Evolutionary conservation across 768 basidiomycete species (phyloP), one percentile per base, ranked within the genome.

Genomic region (Suillus brevipes): DNA sequence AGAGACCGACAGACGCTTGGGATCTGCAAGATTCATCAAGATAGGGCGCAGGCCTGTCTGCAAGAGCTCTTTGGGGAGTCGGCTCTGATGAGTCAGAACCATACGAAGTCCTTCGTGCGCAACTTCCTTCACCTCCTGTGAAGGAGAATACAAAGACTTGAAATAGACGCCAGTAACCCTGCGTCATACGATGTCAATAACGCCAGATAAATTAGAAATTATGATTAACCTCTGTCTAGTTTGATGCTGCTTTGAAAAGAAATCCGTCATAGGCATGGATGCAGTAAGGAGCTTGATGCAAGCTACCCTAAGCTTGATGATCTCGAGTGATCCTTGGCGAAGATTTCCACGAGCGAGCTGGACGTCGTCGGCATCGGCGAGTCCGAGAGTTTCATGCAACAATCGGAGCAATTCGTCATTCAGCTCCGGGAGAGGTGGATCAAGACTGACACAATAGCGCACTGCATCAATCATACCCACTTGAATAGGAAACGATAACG

Each of bases 401-500:
- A 98, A 84, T 18, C 97, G 89, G 58, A 95, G 81, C 56, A 98
- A 86, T 75, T 98, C 95, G 52, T 98, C 97, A 67, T 94, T 94
- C 47, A 95, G 81, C 69, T 97, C 95, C 2, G 95, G 89, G 31
- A 99, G 84, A 0, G 94, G 92, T 12, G 97, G 96, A 34, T 92
- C 86, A 40, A 98, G 81, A 64, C 87, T 91, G 66, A 99, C 87
- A 74, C 94, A 94, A 75, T 95, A 99, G 12, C 96, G 91, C 65
- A 99, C 88, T 20, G 95, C 95, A 71, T 99, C 97, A 65, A 99
- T 95, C 85, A 98, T 95, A 37, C 96, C 97, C 64, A 99, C 97
- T 75, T 99, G 97, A 71, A 94, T 94, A 18, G 90, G 84, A 74
- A 98, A 96, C 2, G 95, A 95, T 31, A 99, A 84, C 0, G 97